Conservation (phyloP, 225 moss, liverwort and hornwort genomes). For the Lunularia cruciata region DNA sequence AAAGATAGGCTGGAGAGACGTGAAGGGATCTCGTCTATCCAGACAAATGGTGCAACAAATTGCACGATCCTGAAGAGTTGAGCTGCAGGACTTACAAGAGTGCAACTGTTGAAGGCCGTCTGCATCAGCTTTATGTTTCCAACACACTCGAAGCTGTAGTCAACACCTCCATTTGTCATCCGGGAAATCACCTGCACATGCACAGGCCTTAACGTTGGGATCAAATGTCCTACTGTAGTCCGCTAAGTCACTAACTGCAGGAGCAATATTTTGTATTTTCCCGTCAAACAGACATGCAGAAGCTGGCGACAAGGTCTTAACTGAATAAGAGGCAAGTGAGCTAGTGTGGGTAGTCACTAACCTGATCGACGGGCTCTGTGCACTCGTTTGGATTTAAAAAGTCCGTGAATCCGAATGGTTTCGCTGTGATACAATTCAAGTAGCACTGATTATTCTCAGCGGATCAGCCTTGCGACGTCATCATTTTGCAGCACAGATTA, state of each 20-base stretch:
- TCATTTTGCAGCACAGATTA: too few relatives aligned
- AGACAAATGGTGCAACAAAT: too few relatives aligned
- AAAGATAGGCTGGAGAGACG: too few relatives aligned
- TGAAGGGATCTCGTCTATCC: too few relatives aligned
- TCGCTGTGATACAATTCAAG: constrained; percentile 49
- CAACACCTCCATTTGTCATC: constrained; percentile 81
- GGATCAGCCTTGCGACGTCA: too few relatives aligned
- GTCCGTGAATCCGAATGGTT: constrained; percentile 70
- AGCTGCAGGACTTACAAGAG: constrained; percentile 42
- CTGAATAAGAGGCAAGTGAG: background rate
- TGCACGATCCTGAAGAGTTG: too few relatives aligned
- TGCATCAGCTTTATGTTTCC: constrained; percentile 66
- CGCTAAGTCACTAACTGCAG: too few relatives aligned
- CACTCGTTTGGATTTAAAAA: constrained; percentile 65
- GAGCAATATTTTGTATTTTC: too few relatives aligned
- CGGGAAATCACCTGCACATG: constrained; percentile 58
- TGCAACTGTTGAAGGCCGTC: constrained; percentile 70
- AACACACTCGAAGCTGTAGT: constrained; percentile 88
- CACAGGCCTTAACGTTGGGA: background rate
- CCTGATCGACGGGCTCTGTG: constrained; percentile 67
- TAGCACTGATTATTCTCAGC: too few relatives aligned
- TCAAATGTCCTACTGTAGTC: too few relatives aligned
- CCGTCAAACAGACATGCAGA: too few relatives aligned
- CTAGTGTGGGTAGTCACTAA: constrained; percentile 16
- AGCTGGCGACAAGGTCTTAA: too few relatives aligned